Conservation (phyloP, 257 asterid genomes). For the Linderniella brevidens region DNA sequence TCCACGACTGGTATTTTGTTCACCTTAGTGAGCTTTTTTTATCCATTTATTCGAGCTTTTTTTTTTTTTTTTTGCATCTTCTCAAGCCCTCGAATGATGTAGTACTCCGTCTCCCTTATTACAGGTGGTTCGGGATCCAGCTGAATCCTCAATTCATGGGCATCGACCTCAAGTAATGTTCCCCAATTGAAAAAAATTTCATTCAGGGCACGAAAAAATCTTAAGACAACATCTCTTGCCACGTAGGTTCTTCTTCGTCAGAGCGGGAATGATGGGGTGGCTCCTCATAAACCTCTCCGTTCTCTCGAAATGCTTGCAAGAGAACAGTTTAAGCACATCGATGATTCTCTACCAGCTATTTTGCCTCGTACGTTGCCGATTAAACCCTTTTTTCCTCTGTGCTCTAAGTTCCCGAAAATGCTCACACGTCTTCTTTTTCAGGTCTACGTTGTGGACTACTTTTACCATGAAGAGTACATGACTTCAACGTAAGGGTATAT, state of each 20-base stretch:
- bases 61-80: conserved; percentile 12
- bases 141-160: conserved; percentile 88
- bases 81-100: no score
- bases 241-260: conserved; percentile 83
- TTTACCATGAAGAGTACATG: conserved; percentile 84
- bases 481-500: conserved; percentile 76
- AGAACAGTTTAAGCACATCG: conserved; percentile 43
- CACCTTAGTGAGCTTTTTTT: conserved; percentile 1
- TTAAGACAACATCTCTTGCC: conserved; percentile 9
- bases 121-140: conserved; percentile 97
- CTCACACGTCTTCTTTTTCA: conserved; percentile 15
- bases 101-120: conserved; percentile 12
- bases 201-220: neutral
- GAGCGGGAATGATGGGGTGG: conserved; percentile 99
- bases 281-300: conserved; percentile 91
- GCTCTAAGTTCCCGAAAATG: conserved; percentile 4
- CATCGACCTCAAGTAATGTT: conserved; percentile 81
- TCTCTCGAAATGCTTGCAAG: conserved; percentile 58
- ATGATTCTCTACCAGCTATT: conserved; percentile 84
- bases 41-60: conserved; percentile 5
- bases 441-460: conserved; percentile 87
- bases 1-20: conserved; percentile 66
- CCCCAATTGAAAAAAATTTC: neutral
- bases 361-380: conserved; percentile 43
- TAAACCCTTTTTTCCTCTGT: conserved; percentile 4